These are phyloP conservation scores for Byssochlamys sp. DNA, from an alignment of 2,329 filamentous ascomycete genomes.

Conservation along the genomic window DNA sequence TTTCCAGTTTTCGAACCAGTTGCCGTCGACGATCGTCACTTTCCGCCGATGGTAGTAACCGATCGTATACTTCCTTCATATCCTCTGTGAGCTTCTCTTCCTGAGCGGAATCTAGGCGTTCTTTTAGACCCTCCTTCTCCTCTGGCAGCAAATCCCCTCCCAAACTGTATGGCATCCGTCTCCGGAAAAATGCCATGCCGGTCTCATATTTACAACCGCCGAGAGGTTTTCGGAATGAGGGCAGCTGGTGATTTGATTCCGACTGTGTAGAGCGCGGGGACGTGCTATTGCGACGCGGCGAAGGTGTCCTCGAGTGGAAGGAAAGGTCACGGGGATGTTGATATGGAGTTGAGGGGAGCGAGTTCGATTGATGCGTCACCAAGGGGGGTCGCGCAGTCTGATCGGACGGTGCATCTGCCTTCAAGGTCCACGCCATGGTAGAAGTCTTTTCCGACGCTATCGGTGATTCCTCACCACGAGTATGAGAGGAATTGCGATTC, in stretches of 20 bases:
- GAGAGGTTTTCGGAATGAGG: slow-evolving; percentile 57
- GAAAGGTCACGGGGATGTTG: slow-evolving; percentile 77
- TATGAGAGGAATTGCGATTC: slow-evolving; percentile 30
- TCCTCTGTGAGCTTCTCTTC: slow-evolving; percentile 68
- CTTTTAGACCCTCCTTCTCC: slow-evolving; percentile 59
- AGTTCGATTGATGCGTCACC: slow-evolving; percentile 64
- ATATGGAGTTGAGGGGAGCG: slow-evolving; percentile 85
- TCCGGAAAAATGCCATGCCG: slow-evolving; percentile 65
- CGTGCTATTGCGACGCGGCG: slow-evolving; percentile 65
- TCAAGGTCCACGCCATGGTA: slow-evolving; percentile 34
- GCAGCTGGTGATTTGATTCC: slow-evolving; percentile 67
- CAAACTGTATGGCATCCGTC: slow-evolving; percentile 84
- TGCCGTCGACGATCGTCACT: slow-evolving; percentile 66
- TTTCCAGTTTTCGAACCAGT: slow-evolving; percentile 79
- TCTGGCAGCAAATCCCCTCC: slow-evolving; percentile 70
- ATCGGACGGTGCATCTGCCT: slow-evolving; percentile 25
- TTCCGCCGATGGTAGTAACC: slow-evolving; percentile 69
- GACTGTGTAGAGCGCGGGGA: slow-evolving; percentile 86
- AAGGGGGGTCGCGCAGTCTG: slow-evolving; percentile 40
- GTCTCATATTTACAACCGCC: slow-evolving; percentile 81
- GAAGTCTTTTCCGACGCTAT: slow-evolving; percentile 31
- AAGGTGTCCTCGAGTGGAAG: slow-evolving; percentile 69
- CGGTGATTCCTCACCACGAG: slow-evolving; percentile 33
- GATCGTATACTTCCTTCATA: slow-evolving; percentile 75
- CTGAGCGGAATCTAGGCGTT: slow-evolving; percentile 59